Percentiles rank a stretch among this genome's conserved stretches.
phyloP scores from a whole-genome alignment of 306 rosid species.

The Medicago truncatula region DNA sequence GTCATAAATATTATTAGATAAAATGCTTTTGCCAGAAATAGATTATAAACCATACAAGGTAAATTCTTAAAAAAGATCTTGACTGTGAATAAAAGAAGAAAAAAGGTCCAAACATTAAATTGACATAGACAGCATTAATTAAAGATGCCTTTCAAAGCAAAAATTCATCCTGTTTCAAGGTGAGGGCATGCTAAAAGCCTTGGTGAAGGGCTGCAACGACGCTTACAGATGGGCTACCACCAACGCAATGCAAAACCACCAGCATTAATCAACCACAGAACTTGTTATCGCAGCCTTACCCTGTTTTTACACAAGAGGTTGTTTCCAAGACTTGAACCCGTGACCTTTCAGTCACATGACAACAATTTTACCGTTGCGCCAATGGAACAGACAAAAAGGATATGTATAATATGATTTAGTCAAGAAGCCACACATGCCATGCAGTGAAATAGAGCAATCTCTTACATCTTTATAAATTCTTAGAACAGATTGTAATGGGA shows the following conservation, averaged over 20 bases:
- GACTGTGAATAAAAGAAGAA: background rate
- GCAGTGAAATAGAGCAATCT: slow-evolving; percentile 23
- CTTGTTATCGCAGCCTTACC: background rate
- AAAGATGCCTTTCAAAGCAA: slow-evolving; percentile 33
- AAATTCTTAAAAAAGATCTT: background rate
- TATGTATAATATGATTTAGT: background rate
- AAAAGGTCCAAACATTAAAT: slow-evolving; percentile 18
- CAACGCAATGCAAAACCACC: background rate
- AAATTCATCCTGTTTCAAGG: slow-evolving; percentile 14
- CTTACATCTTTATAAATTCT: slow-evolving; percentile 11
- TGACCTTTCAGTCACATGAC: too few species aligned
- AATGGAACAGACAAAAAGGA: background rate
- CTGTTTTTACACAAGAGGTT: too few species aligned
- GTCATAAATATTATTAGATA: slow-evolving; percentile 4
- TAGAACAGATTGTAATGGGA: background rate
- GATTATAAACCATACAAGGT: slow-evolving; percentile 19
- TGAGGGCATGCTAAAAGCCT: slow-evolving; percentile 31
- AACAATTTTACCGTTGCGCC: too few species aligned
- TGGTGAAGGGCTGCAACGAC: background rate
- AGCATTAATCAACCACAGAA: slow-evolving; percentile 5
- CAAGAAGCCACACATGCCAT: slow-evolving; percentile 31
- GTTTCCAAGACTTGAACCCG: too few species aligned
- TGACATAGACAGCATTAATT: background rate
- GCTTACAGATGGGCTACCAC: slow-evolving; percentile 5
- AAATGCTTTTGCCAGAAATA: slow-evolving; percentile 1